These are phyloP conservation scores for Exophiala aquamarina DNA, from an alignment of 2,329 filamentous ascomycete species.

Conservation along the genomic window DNA sequence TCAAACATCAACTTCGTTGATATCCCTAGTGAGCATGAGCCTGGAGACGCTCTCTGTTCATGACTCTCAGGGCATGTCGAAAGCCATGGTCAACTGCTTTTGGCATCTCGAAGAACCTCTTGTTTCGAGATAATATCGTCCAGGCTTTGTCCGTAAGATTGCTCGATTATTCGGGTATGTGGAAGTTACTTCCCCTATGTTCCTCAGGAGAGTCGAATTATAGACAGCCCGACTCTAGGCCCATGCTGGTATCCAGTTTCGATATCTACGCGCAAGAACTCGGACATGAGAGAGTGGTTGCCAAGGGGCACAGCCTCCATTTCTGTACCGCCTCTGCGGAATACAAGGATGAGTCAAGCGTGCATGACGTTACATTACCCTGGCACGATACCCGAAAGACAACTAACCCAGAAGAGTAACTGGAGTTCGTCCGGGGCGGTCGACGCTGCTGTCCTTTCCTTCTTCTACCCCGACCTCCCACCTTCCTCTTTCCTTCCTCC, in stretches of 20 bases:
- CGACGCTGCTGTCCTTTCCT: neutral
- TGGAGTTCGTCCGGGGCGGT: neutral
- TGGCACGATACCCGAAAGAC: neutral
- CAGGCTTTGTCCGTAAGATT: no score
- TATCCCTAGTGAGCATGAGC: neutral
- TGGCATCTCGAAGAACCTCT: neutral
- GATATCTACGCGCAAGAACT: no score
- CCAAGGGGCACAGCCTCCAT: no score
- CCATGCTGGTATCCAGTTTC: no score
- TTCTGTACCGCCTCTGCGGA: no score
- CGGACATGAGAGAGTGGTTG: no score
- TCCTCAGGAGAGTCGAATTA: no score
- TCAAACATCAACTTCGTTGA: neutral
- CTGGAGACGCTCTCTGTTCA: neutral
- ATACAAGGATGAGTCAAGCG: no score
- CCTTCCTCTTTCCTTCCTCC: conserved; percentile 11
- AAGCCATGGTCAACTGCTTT: neutral
- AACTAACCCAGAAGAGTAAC: neutral
- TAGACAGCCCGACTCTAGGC: no score
- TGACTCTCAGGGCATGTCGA: neutral
- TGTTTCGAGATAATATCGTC: neutral
- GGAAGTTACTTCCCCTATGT: no score
- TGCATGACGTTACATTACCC: neutral
- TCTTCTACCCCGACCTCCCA: conserved; percentile 4
- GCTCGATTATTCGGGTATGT: no score